These are phyloP conservation scores for Geoglossum glabrum DNA, from an alignment of 495 filamentous ascomycete species.

Conservation along the genomic window DNA sequence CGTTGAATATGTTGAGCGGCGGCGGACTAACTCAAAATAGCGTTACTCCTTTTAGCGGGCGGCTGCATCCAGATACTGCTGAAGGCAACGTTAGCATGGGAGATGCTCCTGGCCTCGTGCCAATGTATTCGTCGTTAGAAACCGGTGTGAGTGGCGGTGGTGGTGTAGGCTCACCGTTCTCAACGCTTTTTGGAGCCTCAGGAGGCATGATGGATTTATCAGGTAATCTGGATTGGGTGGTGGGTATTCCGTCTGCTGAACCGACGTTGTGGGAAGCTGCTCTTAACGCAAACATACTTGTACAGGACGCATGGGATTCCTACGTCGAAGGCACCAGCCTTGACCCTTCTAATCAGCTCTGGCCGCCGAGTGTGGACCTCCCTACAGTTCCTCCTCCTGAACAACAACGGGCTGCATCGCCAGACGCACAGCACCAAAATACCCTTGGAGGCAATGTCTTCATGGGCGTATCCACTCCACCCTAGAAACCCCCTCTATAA, in stretches of 20 bases:
- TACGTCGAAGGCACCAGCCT: constrained; percentile 32
- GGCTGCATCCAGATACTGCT: constrained; percentile 2
- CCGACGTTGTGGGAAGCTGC: neutral
- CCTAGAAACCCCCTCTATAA: constrained; percentile 3
- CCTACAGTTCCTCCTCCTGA: constrained; percentile 7
- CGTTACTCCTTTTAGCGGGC: constrained; percentile 16
- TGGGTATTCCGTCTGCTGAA: neutral
- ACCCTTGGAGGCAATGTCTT: constrained; percentile 8
- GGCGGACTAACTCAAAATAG: constrained; percentile 46
- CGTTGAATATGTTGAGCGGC: constrained; percentile 55
- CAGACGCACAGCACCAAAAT: constrained; percentile 7
- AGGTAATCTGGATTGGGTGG: constrained; percentile 6
- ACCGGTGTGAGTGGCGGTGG: neutral
- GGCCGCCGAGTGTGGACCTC: constrained; percentile 21
- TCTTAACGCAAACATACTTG: constrained; percentile 1
- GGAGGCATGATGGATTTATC: constrained; percentile 4
- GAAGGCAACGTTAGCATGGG: neutral
- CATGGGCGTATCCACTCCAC: constrained; percentile 9
- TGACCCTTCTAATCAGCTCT: constrained; percentile 26
- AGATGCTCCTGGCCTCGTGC: neutral
- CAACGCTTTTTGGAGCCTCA: neutral
- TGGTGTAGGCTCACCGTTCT: neutral
- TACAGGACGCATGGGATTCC: constrained; percentile 34
- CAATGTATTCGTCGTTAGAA: neutral
- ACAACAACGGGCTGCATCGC: constrained; percentile 3